Base-by-base conservation (phyloP, 495 filamentous ascomycete species). In the Cenococcum geophilum region DNA sequence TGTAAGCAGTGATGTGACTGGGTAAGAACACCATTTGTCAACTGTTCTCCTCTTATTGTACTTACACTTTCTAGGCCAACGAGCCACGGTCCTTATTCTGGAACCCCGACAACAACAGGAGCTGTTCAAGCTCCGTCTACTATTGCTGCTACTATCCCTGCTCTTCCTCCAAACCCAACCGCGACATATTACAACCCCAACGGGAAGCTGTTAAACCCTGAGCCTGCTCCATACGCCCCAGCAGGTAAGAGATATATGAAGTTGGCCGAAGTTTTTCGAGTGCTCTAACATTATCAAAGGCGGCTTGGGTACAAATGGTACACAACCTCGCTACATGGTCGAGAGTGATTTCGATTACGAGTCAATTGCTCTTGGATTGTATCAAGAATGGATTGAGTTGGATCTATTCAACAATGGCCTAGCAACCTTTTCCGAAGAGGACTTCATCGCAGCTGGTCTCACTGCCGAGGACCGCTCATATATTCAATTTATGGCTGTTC, bases 341-440 rank as follows among this genome's bases (percentile, higher is more conserved):
- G 56, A 73, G 37, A 64, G 66, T 48, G 74, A 76, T 59, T 70
- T 74, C 59, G 68, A 73, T 49, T 73, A 65, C 66, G 77, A 71
- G 67, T 71, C 63, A 9, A 57, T 72, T 9, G 58, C 51, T 49
- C 79, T 92, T 8, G 86, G 78, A 5, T 75, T 92, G 1, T 89
- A 91, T 66, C 85, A 91, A 62, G 91, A 95, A 75, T 95, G 81
- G 78, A 91, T 93, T 63, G 91, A 96, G 72, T 77, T 95, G 0
- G 91, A 95, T 69, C 79, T 92, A 16, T 96, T 95, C 82, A 86
- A 89, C 68, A 82, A 89, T 70, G 89, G 86, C 18, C 78, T 95
- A 18, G 80, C 79, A 0, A 81, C 78, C 0, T 95, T 92, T 75
- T 82, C 81, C 0, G 82, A 76, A 0, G 76, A 83, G 12, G 88